These are phyloP conservation scores for Emydomyces testavorans DNA, from an alignment of 2,329 filamentous ascomycete genomes.

Conservation along the genomic window DNA sequence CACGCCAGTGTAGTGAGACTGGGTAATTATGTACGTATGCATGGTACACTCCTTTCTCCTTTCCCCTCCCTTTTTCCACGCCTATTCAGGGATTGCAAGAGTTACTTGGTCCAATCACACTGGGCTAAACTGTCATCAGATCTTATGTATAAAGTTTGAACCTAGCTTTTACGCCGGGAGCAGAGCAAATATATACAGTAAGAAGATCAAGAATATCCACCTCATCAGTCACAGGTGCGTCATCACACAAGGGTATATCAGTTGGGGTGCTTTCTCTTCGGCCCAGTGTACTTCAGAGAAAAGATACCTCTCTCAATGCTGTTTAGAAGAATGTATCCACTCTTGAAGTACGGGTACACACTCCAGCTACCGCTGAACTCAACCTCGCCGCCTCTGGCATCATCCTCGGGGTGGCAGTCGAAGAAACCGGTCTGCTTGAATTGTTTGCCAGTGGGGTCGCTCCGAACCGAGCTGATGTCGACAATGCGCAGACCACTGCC, in stretches of 20 bases:
- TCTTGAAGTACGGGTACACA: constrained; percentile 40
- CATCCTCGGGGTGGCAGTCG: constrained; percentile 43
- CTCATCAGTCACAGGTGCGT: neutral
- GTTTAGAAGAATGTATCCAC: constrained; percentile 42
- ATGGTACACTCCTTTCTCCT: too few species aligned
- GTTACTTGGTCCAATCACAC: too few species aligned
- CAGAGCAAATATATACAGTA: constrained; percentile 8
- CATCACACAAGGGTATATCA: neutral
- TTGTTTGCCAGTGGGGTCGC: constrained; percentile 36
- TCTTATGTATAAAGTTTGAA: too few species aligned
- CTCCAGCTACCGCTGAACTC: constrained; percentile 40
- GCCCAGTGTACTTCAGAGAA: constrained; percentile 32
- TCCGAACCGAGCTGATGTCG: constrained; percentile 20
- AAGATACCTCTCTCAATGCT: constrained; percentile 44
- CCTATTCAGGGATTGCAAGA: too few species aligned
- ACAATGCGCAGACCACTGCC: constrained; percentile 37
- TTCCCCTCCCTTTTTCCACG: too few species aligned
- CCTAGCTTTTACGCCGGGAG: neutral
- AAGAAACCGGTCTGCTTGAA: constrained; percentile 42
- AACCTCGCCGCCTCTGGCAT: constrained; percentile 31
- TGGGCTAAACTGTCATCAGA: too few species aligned
- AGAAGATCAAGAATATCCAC: neutral
- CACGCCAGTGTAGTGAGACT: too few species aligned
- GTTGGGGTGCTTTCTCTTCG: neutral
- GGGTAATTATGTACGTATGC: too few species aligned